A percentile compares a stretch with the other conserved stretches of the same genome.
Conservation (phyloP, 148 eudicot species). For the Vaccinium myrtillus region DNA sequence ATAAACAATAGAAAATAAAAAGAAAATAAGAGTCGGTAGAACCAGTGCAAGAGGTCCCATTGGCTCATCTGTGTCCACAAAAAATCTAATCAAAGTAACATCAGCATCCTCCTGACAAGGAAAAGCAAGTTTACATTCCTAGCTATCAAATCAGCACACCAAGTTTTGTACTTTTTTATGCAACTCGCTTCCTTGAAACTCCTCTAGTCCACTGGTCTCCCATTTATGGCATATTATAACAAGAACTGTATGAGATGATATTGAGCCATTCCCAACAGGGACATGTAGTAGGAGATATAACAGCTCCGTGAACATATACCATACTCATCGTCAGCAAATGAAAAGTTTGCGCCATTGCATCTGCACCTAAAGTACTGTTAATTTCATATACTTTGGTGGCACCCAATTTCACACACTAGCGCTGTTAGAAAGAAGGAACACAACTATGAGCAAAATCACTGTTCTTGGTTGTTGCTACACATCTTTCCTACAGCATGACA, state of each 20-base stretch:
- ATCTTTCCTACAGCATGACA: background rate
- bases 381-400: background rate
- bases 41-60: background rate
- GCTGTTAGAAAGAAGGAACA: background rate
- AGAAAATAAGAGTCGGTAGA: background rate
- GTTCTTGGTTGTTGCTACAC: background rate
- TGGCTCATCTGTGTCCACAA: background rate
- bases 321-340: background rate
- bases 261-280: background rate
- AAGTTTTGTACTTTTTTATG: background rate
- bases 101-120: conserved; percentile 6
- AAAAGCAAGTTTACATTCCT: background rate
- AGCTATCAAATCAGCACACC: background rate
- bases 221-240: background rate
- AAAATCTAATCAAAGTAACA: background rate
- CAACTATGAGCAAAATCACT: background rate
- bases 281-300: background rate
- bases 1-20: background rate
- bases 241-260: background rate
- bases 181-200: background rate
- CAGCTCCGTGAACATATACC: background rate
- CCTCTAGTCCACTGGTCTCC: background rate
- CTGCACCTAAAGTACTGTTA: background rate
- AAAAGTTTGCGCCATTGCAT: background rate
- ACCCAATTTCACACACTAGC: background rate